Evolutionary conservation across 2,329 filamentous ascomycete genomes (phyloP).

Genomic region (Emericellopsis atlantica): DNA sequence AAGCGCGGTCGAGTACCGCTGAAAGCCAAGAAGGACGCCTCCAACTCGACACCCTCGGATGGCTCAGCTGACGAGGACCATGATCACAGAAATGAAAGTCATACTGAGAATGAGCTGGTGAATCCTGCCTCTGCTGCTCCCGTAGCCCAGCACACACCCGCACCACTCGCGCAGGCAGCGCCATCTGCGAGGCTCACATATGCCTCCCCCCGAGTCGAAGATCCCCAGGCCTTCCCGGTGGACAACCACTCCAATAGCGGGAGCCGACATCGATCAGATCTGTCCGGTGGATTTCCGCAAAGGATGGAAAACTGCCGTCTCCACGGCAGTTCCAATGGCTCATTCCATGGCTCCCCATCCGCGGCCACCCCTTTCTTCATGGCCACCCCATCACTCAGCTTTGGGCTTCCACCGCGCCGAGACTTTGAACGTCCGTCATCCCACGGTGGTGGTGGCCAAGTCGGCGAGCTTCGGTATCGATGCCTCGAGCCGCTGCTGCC

Average conservation of each 20-base stretch:
- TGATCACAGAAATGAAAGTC: neutral
- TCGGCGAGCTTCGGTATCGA: constrained; percentile 16
- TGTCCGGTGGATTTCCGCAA: neutral
- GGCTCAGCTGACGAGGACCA: neutral
- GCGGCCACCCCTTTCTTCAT: neutral
- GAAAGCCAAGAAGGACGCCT: constrained; percentile 1
- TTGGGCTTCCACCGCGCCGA: neutral
- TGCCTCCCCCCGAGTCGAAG: neutral
- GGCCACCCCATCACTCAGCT: neutral
- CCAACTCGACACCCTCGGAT: neutral
- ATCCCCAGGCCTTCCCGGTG: neutral
- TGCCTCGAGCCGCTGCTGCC: constrained; percentile 27
- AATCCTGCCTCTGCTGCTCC: neutral
- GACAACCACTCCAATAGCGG: neutral
- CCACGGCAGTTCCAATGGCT: neutral
- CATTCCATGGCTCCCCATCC: constrained; percentile 7
- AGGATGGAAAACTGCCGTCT: neutral
- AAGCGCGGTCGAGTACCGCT: constrained; percentile 21
- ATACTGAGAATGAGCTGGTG: neutral
- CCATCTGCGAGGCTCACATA: neutral
- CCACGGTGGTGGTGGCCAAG: neutral
- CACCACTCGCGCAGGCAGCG: neutral
- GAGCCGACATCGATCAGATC: neutral
- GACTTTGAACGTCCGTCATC: constrained; percentile 3
- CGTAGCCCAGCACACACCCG: neutral